Percentiles rank a stretch among this genome's conserved stretches.
Conservation (phyloP, 768 basidiomycete species). For the Lactifluus hygrophoroides region DNA sequence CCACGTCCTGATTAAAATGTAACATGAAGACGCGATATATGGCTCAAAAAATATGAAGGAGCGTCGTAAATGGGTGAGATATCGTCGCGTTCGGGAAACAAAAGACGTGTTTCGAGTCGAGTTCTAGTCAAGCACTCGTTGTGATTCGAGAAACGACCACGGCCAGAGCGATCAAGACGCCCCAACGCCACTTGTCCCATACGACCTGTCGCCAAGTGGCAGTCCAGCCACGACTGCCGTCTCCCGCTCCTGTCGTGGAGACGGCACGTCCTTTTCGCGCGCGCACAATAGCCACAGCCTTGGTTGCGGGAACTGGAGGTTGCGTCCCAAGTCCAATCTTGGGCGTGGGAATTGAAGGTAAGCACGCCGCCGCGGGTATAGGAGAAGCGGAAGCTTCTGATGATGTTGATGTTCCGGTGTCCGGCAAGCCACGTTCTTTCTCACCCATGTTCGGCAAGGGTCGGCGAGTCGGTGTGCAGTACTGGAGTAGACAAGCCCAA, state of each 20-base stretch:
- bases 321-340: background rate
- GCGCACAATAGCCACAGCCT: conserved; percentile 10
- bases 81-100: background rate
- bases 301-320: background rate
- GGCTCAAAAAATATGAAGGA: conserved; percentile 8
- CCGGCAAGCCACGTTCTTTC: conserved; percentile 52
- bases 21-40: conserved; percentile 7
- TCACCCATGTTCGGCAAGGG: conserved; percentile 94
- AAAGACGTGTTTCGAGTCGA: background rate
- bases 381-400: conserved; percentile 16
- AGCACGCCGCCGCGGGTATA: conserved; percentile 5
- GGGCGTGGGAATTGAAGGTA: conserved; percentile 24
- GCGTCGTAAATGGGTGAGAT: conserved; percentile 16
- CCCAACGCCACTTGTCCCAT: conserved; percentile 84
- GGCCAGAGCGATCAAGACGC: conserved; percentile 66
- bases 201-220: conserved; percentile 55
- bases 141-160: conserved; percentile 72
- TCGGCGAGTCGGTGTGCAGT: conserved; percentile 52
- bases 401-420: conserved; percentile 19
- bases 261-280: conserved; percentile 19
- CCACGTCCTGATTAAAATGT: conserved; percentile 12
- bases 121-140: conserved; percentile 27
- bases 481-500: conserved; percentile 38
- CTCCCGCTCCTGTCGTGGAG: conserved; percentile 20
- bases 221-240: conserved; percentile 41